Conservation (phyloP, 805 yeast species). For the Wickerhamomyces pijperi region DNA sequence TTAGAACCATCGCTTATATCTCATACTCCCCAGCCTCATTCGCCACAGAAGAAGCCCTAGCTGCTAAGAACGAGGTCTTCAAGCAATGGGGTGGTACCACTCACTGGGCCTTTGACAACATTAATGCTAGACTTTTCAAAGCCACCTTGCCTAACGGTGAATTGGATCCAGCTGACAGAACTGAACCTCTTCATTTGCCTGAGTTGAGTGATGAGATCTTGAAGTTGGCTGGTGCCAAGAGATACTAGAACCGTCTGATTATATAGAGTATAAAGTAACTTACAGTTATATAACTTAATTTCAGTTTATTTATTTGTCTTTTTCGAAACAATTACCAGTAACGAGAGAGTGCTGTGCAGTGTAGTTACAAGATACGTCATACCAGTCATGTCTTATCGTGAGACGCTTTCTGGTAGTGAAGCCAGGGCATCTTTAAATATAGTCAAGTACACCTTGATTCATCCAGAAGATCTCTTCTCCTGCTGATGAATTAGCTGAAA, state of each 20-base stretch:
- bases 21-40: conserved; percentile 23
- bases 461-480: too few relatives aligned
- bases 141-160: conserved; percentile 14
- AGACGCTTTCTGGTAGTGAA: too few relatives aligned
- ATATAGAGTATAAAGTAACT: too few relatives aligned
- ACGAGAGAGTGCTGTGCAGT: too few relatives aligned
- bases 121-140: conserved; percentile 7
- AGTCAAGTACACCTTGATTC: too few relatives aligned
- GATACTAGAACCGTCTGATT: conserved; percentile 3
- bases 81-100: conserved; percentile 19
- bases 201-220: conserved; percentile 16
- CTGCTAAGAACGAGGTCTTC: conserved; percentile 14
- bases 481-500: too few relatives aligned
- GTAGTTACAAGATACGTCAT: too few relatives aligned
- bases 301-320: neutral
- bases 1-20: conserved; percentile 21
- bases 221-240: conserved; percentile 20
- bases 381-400: too few relatives aligned
- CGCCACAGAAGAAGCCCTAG: conserved; percentile 18
- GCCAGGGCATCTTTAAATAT: too few relatives aligned
- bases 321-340: too few relatives aligned
- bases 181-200: conserved; percentile 18
- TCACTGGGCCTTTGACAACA: conserved; percentile 24
- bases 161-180: conserved; percentile 15
- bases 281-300: too few relatives aligned